Percentiles rank a stretch among this genome's conserved stretches.
These are phyloP conservation scores for Trichoderma aggressivum DNA, from an alignment of 2,329 filamentous ascomycete genomes.

Conservation along the genomic window DNA sequence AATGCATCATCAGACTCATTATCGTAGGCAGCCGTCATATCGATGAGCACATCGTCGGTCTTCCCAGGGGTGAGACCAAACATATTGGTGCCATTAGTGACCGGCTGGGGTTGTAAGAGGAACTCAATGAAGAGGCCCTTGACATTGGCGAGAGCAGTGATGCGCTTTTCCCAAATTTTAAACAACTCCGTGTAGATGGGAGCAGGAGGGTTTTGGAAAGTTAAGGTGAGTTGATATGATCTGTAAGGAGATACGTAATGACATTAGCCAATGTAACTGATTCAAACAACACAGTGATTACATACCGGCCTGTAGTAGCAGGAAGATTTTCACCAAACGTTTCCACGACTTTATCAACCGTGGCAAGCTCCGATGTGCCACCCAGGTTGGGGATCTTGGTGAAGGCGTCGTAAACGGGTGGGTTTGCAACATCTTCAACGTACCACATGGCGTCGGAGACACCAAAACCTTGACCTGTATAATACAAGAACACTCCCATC, in stretches of 20 bases:
- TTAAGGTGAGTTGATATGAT: background rate
- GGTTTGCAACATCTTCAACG: background rate
- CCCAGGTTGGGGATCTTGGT: constrained; percentile 3
- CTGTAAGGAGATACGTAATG: background rate
- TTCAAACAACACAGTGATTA: background rate
- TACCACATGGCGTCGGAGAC: constrained; percentile 21
- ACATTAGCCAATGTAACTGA: background rate
- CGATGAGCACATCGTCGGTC: background rate
- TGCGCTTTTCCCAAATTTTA: background rate
- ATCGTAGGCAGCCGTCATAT: constrained; percentile 1
- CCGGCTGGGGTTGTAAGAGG: background rate
- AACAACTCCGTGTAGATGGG: background rate
- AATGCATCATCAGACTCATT: background rate
- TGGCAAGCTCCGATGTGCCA: constrained; percentile 8
- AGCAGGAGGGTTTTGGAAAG: background rate
- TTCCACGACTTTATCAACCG: constrained; percentile 15
- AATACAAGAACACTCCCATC: constrained; percentile 5
- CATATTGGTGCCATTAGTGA: constrained; percentile 8
- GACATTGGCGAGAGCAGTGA: background rate
- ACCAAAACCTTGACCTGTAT: background rate
- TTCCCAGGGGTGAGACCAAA: background rate
- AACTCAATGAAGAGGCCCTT: background rate
- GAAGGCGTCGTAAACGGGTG: constrained; percentile 11
- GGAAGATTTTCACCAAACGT: constrained; percentile 12
- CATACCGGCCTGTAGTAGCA: background rate